These are phyloP conservation scores for Colletotrichum tabaci DNA, from an alignment of 2,329 filamentous ascomycete species.

Conservation along the genomic window DNA sequence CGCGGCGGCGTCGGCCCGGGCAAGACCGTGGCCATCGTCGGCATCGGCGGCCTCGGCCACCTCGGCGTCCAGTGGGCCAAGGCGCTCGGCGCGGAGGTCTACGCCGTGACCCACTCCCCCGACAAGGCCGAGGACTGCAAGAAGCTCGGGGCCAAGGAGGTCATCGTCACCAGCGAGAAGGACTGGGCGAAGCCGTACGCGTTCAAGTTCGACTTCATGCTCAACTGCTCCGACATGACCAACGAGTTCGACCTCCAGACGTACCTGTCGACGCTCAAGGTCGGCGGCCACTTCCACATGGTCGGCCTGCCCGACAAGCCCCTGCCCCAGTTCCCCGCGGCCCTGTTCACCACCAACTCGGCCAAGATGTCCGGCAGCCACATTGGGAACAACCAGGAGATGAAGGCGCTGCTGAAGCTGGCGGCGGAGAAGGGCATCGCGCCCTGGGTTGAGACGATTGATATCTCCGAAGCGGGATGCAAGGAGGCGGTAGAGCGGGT, in stretches of 20 bases:
- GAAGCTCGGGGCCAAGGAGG: conserved; percentile 74
- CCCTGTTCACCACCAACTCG: conserved; percentile 58
- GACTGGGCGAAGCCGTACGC: conserved; percentile 71
- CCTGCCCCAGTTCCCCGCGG: conserved; percentile 58
- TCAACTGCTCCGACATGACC: conserved; percentile 65
- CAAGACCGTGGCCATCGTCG: conserved; percentile 79
- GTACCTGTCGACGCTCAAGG: conserved; percentile 66
- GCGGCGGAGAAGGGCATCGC: conserved; percentile 69
- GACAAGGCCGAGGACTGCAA: conserved; percentile 72
- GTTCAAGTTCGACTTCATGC: conserved; percentile 65
- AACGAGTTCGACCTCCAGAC: conserved; percentile 68
- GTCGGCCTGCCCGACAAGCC: conserved; percentile 70
- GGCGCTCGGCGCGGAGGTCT: conserved; percentile 77
- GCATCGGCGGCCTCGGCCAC: conserved; percentile 82
- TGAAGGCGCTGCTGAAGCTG: conserved; percentile 70
- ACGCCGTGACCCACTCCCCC: conserved; percentile 74
- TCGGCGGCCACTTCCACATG: conserved; percentile 70
- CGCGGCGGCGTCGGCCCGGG: conserved; percentile 78
- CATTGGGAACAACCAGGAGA: conserved; percentile 73
- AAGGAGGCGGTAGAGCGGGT: conserved; percentile 79
- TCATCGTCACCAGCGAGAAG: conserved; percentile 63
- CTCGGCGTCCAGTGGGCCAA: conserved; percentile 80
- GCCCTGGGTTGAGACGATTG: conserved; percentile 73
- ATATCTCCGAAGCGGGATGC: conserved; percentile 77
- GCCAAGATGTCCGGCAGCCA: conserved; percentile 64